Evolutionary conservation across 2,329 filamentous ascomycete genomes (phyloP), one percentile per base, ranked within the genome.

Genomic region (Colletotrichum theobromicola): DNA sequence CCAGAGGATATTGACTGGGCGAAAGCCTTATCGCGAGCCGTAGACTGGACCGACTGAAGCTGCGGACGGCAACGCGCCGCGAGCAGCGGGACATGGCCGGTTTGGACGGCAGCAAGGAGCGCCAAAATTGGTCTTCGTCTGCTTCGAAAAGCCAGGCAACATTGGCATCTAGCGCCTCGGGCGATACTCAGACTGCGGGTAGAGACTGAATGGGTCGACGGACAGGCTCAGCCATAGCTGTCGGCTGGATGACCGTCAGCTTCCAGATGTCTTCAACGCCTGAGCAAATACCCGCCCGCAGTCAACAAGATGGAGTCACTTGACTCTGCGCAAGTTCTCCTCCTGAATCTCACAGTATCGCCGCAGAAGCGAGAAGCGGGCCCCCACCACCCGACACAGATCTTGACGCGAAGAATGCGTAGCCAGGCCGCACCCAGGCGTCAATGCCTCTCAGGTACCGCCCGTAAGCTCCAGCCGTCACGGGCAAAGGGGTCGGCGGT

Each of bases 1-100:
- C 42, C 67, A 57, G 46, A 55, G 30, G 55, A 16, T 42, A 63
- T 18, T 37, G 58, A 34, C 18, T 18, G 53, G 61, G 16, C n/a
- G 37, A 60, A 46, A 30, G 21, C 10, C 42, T 67, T 75, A 32
- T 72, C 57, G 55, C 34, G 34, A 30, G 26, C 30, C 34, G 58
- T 58, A 57, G 35, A 67, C 30, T 50, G 28, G 63, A 58, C 68
- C 34, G 67, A 72, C 42, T 72, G 9, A 58, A 72, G 28, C 24
- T 35, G 37, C 68, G 72, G 72, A 72, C 34, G 34, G 26, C 13
- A 37, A 75, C 67, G 5, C 63, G 46, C 72, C 72, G 72, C 46
- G 46, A 18, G 46, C 16, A 18, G 67, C 72, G 69, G 72, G 28
- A 32, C 28, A 15, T 50, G 28, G 10, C 70, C 30, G 24, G 26